Percentiles rank a stretch among this genome's conserved stretches.
Evolutionary conservation across 192 early-diverging fungal genomes (phyloP).

Genomic region (Paraglomus occultum): DNA sequence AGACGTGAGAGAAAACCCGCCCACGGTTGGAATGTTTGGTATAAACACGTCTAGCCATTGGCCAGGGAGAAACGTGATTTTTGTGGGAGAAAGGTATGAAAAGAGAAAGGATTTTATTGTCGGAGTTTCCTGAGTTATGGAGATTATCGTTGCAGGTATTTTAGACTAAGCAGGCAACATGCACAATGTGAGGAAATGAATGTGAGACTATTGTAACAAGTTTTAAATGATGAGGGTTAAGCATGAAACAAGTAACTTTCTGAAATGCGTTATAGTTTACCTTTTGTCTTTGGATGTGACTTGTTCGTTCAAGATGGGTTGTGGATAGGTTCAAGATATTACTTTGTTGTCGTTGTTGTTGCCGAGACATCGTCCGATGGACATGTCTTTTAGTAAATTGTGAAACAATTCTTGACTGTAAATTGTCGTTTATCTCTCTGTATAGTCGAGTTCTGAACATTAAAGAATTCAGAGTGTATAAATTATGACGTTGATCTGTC

Average conservation of each 20-base stretch:
- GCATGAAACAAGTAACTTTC: too few relatives aligned
- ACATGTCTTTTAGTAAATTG: too few relatives aligned
- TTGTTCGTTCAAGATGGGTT: slow-evolving; percentile 5
- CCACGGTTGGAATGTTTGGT: slow-evolving; percentile 19
- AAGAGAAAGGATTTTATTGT: slow-evolving; percentile 26
- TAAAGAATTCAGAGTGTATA: too few relatives aligned
- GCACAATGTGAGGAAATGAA: background rate
- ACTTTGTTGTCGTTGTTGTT: too few relatives aligned
- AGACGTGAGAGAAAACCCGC: slow-evolving; percentile 33
- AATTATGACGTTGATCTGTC: too few relatives aligned
- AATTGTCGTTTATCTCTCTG: too few relatives aligned
- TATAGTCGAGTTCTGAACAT: too few relatives aligned
- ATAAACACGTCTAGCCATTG: slow-evolving; percentile 35
- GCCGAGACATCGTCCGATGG: too few relatives aligned
- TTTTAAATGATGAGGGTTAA: background rate
- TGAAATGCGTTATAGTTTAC: background rate
- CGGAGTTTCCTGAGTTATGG: slow-evolving; percentile 16
- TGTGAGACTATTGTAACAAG: background rate
- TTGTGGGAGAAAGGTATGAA: background rate
- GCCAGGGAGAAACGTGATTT: slow-evolving; percentile 30
- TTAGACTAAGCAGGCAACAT: background rate
- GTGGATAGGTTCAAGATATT: background rate
- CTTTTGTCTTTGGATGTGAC: slow-evolving; percentile 15
- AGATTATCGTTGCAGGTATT: background rate
- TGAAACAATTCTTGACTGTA: too few relatives aligned